A percentile compares a stretch with the other conserved stretches of the same genome.
phyloP scores from a whole-genome alignment of 2,329 filamentous ascomycete genomes.

The Lachnellula hyalina region DNA sequence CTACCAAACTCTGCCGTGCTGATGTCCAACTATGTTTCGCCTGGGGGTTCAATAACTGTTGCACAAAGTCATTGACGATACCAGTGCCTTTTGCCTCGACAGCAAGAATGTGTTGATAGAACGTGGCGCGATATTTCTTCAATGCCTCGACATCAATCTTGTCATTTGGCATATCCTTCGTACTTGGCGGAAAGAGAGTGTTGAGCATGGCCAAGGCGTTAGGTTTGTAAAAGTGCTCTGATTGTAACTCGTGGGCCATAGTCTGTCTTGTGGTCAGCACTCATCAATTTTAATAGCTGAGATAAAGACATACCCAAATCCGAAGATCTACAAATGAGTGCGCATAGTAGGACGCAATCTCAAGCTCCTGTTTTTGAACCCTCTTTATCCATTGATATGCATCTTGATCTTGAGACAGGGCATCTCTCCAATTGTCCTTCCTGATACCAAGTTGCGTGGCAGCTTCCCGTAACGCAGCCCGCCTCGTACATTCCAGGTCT shows the following conservation, averaged over 20 bases:
- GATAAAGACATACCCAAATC: conserved; percentile 23
- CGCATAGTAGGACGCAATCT: conserved; percentile 20
- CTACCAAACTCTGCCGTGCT: conserved; percentile 12
- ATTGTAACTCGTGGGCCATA: conserved; percentile 23
- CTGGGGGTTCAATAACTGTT: conserved; percentile 8
- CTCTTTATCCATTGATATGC: conserved; percentile 22
- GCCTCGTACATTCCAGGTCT: conserved; percentile 23
- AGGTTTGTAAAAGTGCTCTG: conserved; percentile 16
- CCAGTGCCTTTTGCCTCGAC: conserved; percentile 12
- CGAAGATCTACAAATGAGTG: conserved; percentile 22
- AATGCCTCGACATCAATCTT: conserved; percentile 14
- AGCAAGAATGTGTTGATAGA: conserved; percentile 20
- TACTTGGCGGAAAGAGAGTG: conserved; percentile 26
- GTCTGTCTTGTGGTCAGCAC: conserved; percentile 15
- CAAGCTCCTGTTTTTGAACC: conserved; percentile 18
- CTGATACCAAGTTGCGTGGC: conserved; percentile 18
- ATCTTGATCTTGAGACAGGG: conserved; percentile 15
- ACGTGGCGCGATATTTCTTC: conserved; percentile 19
- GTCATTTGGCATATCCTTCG: conserved; percentile 21
- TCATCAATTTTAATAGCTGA: not conserved
- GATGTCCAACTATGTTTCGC: conserved; percentile 19
- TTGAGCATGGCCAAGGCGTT: conserved; percentile 28
- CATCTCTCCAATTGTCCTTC: conserved; percentile 20
- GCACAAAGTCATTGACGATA: conserved; percentile 16
- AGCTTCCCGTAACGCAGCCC: conserved; percentile 16